Percentiles rank a stretch among this genome's conserved stretches.
Evolutionary conservation across 257 asterid genomes (phyloP).

Genomic region (Asclepias syriaca): DNA sequence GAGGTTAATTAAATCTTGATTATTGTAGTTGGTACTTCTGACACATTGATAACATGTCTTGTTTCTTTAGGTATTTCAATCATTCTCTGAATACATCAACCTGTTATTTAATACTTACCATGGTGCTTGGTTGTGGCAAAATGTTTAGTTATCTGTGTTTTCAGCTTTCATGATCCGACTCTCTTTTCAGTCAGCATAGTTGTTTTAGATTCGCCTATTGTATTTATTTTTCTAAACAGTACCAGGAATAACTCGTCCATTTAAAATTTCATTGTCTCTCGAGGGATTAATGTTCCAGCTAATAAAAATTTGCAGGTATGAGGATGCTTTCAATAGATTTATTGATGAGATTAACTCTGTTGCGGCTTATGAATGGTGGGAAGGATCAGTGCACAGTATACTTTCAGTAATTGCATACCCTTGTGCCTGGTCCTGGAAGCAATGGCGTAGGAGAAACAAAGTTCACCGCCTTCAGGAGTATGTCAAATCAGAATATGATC

Average conservation of each 20-base stretch:
- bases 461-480: slow-evolving; percentile 84
- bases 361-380: slow-evolving; percentile 98
- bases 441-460: slow-evolving; percentile 93
- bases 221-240: background rate
- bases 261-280: background rate
- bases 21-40: background rate
- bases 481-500: slow-evolving; percentile 91
- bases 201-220: background rate
- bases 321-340: slow-evolving; percentile 94
- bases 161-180: background rate
- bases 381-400: slow-evolving; percentile 96
- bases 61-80: background rate
- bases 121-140: background rate
- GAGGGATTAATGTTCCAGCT: background rate
- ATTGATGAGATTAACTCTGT: slow-evolving; percentile 87
- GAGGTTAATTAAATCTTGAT: background rate
- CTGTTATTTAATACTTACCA: background rate
- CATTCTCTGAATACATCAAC: background rate
- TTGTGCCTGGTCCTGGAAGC: slow-evolving; percentile 99
- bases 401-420: slow-evolving; percentile 86
- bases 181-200: background rate
- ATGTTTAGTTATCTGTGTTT: background rate
- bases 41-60: background rate
- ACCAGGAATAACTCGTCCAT: background rate
- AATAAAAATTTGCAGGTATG: slow-evolving; percentile 53